Evolutionary conservation across 2,329 filamentous ascomycete species (phyloP), one percentile per base, ranked within the genome.

Genomic region (Fusarium sp.): DNA sequence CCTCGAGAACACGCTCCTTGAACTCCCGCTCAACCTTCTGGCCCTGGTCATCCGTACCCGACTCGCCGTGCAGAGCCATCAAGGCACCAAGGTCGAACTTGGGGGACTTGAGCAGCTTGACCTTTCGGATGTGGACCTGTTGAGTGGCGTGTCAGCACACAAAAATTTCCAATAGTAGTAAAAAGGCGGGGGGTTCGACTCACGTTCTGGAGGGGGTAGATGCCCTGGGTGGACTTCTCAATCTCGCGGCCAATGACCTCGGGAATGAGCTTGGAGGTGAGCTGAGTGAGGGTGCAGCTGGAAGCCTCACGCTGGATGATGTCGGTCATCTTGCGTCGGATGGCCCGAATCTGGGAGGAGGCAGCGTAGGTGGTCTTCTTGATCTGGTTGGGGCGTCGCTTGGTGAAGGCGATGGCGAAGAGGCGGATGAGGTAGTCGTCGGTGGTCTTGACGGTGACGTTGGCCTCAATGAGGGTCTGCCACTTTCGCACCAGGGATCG

Each of bases 291-390:
- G 77, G 95, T 97, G 92, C 95, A 97, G 89, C 91, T 94, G 81
- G 94, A 91, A 76, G 97, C 97, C 91, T 99, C 97, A 82, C 95
- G 94, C 87, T 94, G 92, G 87, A 99, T 98, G 88, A 99, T 98
- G 88, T 99, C 97, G 78, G 92, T 94, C 97, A 99, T 99, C 95
- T 99, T 98, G 92, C 95, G 97, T 88, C 97, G 94, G 87, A 99
- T 99, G 81, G 94, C 93, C 80, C 96, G 94, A 87, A 98, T 98
- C 89, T 99, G 97, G 78, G 97, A 98, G 78, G 95, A 95, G 78
- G 93, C 93, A 81, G 97, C 97, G 85, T 99, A 99, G 85, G 97
- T 99, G 83, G 97, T 99, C 94, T 98, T 99, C 94, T 98, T 98
- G 91, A 99, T 96, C 92, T 99, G 97, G 91, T 98, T 99, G 82